Percentiles rank a stretch among this genome's conserved stretches.
Evolutionary conservation across 768 basidiomycete species (phyloP).

Genomic region (Trametes sanguinea): DNA sequence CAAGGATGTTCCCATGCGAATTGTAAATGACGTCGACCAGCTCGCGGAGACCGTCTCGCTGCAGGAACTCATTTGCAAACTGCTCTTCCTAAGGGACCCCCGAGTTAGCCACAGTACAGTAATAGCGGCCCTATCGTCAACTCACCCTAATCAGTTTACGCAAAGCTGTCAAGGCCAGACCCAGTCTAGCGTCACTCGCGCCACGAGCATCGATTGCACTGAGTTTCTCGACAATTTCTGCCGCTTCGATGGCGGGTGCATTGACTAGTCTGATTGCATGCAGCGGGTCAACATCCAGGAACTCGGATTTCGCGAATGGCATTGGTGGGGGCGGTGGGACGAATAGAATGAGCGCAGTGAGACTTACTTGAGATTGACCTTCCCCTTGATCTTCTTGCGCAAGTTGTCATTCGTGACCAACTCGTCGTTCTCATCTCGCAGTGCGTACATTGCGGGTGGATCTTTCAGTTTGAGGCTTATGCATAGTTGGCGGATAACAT

Average conservation of each 20-base stretch:
- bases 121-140: neutral
- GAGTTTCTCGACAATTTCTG: constrained; percentile 74
- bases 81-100: constrained; percentile 64
- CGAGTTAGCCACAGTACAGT: neutral
- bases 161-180: constrained; percentile 71
- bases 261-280: constrained; percentile 64
- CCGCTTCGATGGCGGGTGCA: constrained; percentile 77
- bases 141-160: constrained; percentile 78
- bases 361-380: constrained; percentile 74
- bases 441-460: constrained; percentile 67
- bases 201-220: constrained; percentile 25
- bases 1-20: constrained; percentile 80
- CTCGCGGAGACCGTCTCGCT: constrained; percentile 66
- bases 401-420: constrained; percentile 88
- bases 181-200: constrained; percentile 57
- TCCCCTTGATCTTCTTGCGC: constrained; percentile 76
- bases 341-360: constrained; percentile 1
- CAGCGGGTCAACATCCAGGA: neutral
- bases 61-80: constrained; percentile 79
- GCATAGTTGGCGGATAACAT: constrained; percentile 83
- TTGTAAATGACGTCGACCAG: constrained; percentile 69
- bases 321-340: neutral
- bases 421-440: constrained; percentile 82
- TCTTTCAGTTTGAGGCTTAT: constrained; percentile 79
- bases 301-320: too few relatives aligned